Percentiles rank a stretch among this genome's conserved stretches.
These are phyloP conservation scores for Castanospermum australe DNA, from an alignment of 306 rosid species.

Conservation along the genomic window DNA sequence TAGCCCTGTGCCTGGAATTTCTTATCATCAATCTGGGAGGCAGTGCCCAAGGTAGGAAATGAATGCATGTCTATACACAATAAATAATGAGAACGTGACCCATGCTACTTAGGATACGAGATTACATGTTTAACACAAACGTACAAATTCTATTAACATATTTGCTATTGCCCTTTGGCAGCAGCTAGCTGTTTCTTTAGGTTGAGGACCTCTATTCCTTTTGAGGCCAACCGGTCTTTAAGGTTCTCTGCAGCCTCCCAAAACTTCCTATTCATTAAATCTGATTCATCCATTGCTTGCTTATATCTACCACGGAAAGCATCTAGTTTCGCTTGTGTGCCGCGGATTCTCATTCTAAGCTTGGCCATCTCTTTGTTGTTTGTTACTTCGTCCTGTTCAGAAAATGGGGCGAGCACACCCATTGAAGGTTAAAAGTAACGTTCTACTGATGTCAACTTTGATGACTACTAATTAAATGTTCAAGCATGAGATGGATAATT, in stretches of 20 bases:
- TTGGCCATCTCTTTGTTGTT: conserved; percentile 49
- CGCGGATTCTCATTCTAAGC: conserved; percentile 62
- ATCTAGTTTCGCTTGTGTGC: conserved; percentile 70
- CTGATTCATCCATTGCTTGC: conserved; percentile 51
- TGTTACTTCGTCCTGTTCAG: conserved; percentile 51
- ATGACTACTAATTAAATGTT: not conserved
- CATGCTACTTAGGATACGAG: not conserved
- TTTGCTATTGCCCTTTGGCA: conserved; percentile 20
- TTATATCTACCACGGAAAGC: conserved; percentile 56
- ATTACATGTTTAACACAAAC: not conserved
- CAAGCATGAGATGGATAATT: not conserved
- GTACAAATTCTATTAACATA: not conserved
- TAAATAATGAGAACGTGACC: not conserved
- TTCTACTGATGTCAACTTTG: not conserved
- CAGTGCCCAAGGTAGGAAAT: not conserved
- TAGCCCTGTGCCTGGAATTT: not conserved
- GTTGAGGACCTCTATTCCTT: conserved; percentile 60
- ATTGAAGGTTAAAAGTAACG: not conserved
- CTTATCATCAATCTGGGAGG: not conserved
- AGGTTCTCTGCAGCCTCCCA: conserved; percentile 57
- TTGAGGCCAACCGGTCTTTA: conserved; percentile 60
- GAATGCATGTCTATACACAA: not conserved
- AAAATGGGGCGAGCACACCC: too few species aligned
- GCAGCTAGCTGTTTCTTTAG: conserved; percentile 63
- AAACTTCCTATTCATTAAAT: conserved; percentile 44